These are phyloP conservation scores for Hordeum vulgare DNA, from an alignment of 176 grass and related monocot species.

Conservation along the genomic window DNA sequence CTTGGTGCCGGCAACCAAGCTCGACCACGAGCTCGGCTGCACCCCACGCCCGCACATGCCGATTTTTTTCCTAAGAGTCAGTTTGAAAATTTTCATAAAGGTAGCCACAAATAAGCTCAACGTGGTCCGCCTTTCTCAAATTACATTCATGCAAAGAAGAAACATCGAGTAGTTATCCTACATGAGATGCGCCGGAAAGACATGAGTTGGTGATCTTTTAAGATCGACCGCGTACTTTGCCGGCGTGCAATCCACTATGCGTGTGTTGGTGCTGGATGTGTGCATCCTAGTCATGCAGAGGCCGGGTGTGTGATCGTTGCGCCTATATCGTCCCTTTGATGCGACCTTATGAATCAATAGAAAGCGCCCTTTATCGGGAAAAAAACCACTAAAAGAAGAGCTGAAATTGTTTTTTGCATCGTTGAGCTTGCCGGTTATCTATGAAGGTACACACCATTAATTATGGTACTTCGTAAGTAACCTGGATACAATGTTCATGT, in stretches of 20 bases:
- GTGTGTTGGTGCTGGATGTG: neutral
- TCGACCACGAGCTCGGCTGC: too few relatives aligned
- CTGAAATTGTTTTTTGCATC: neutral
- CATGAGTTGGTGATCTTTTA: neutral
- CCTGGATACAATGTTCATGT: neutral
- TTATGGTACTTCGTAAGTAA: neutral
- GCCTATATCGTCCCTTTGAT: neutral
- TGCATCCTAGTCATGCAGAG: neutral
- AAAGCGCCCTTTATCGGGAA: neutral
- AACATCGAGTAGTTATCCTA: too few relatives aligned
- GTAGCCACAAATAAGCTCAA: too few relatives aligned
- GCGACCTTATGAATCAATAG: neutral
- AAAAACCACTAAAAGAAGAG: neutral
- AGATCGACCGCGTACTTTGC: neutral
- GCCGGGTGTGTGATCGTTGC: neutral
- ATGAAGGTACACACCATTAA: neutral
- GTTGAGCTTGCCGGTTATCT: neutral
- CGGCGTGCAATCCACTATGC: neutral
- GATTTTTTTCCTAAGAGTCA: too few relatives aligned
- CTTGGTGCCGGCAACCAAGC: too few relatives aligned
- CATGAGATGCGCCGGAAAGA: too few relatives aligned
- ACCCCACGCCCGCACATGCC: too few relatives aligned
- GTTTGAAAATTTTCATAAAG: too few relatives aligned
- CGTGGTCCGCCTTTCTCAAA: too few relatives aligned
- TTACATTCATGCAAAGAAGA: too few relatives aligned